Evolutionary conservation across 2,329 filamentous ascomycete genomes (phyloP), one percentile per base, ranked within the genome.

Genomic region (Microascus cirrosus): DNA sequence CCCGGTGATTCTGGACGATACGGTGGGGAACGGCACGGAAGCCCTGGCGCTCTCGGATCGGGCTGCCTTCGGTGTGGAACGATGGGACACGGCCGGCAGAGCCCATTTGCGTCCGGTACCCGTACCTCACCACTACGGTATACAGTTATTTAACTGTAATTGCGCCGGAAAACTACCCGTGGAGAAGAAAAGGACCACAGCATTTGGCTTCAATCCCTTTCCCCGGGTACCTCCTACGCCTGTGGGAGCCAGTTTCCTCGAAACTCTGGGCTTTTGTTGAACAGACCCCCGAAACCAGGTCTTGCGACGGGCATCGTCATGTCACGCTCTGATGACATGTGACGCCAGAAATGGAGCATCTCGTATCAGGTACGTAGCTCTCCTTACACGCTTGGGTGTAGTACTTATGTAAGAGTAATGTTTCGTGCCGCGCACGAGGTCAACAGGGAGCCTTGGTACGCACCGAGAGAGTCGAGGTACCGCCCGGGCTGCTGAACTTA

Each of bases 311-410:
- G 10, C 45, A 55, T 20, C 35, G 36, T 57, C 56, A 57, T 53
- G 56, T 57, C 48, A 57, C 56, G 56, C 56, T 57, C 56, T 39
- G 32, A 51, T 53, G 50, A 42, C 56, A 57, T 57, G 56, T 57
- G 56, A 57, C 56, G 18, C 48, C 48, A 42, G 35, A 15, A 25
- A 15, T 39, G 25, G 32, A 39, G 48, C 48, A 15, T 15, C 54
- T 50, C 20, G 54, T 56, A 56, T 34, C 11, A 20, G 54, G 39
- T 45, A 56, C n/a, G 54, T 56, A 56, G 3, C 28, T 18, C 11
- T n/a, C 48, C 54, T 45, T 10, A 20, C 25, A 18, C 48, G 22
- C 20, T 2, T 28, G 36, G 36, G 45, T 56, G 45, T 25, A 22
- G 45, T 51, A n/a, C 45, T 51, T 51, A 51, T 8, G 45, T 51